Base-by-base conservation (phyloP, 2,329 filamentous ascomycete genomes). In the Pseudocercospora vitis region DNA sequence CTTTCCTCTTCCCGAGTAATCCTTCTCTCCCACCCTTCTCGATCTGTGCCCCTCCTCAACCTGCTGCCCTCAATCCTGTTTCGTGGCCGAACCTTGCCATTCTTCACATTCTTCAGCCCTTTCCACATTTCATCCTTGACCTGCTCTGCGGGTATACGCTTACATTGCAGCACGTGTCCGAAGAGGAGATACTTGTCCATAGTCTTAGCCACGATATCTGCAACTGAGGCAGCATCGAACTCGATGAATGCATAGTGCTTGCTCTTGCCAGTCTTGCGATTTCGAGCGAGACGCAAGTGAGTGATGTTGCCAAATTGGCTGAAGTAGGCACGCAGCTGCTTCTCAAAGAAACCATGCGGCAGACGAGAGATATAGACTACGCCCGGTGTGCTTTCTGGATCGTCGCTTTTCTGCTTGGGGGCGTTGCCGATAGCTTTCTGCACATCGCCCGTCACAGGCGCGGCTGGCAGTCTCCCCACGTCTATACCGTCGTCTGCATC, bases 121-220 rank as follows among this genome's bases (percentile, higher is more conserved):
- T 94, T 91, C 83, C 91, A 97, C 49, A 96, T 77, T 57, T 89
- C 81, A 19, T 85, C 80, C 70, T 95, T 89, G 37, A 96, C 77
- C 68, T 91, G 85, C 56, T 88, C 89, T 53, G 83, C 76, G 3
- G 89, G 83, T 3, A 96, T 81, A 19, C 85, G 77, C 69, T 89
- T 88, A 73, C 91, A 92, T 73, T 95, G 92, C 63, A 99, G 79
- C 58, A 97, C 88, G 71, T 96, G 92, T 4, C 90, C 89, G 71
- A 96, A 97, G 68, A 99, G 81, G 32, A 97, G 83, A 74, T 99
- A 99, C 75, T 91, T 95, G 78, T 96, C 84, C 94, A 99, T 99
- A 18, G 94, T 96, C 75, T 91, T 89, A 46, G 89, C 87, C 24
- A 95, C 92, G 63, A 97, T 91, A 65, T 89, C 87, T 32, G 94